Evolutionary conservation across 768 basidiomycete species (phyloP).

Genomic region (Fistulinella prunicolor): DNA sequence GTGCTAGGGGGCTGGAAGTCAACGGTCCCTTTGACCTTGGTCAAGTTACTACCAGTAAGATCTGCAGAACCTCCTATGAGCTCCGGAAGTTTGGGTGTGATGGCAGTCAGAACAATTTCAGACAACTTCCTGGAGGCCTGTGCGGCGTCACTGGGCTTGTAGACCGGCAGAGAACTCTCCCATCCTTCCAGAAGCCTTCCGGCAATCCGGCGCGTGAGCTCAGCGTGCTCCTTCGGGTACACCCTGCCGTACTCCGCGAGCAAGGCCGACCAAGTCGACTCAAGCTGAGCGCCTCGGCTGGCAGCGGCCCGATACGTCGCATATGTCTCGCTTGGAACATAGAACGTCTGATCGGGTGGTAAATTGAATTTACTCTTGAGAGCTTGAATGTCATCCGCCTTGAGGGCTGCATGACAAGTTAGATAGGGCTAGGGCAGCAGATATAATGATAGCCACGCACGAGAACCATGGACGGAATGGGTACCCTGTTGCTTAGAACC

Average conservation of each 20-base stretch:
- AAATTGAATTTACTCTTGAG: conserved; percentile 86
- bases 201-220: conserved; percentile 80
- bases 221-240: conserved; percentile 82
- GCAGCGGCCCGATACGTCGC: conserved; percentile 64
- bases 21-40: conserved; percentile 75
- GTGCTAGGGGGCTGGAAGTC: conserved; percentile 94
- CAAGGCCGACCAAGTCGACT: conserved; percentile 70
- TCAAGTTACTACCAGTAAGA: conserved; percentile 89
- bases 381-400: conserved; percentile 83
- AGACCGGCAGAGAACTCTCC: conserved; percentile 83
- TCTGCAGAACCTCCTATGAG: conserved; percentile 88
- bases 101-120: conserved; percentile 78
- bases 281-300: conserved; percentile 68
- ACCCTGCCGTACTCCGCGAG: conserved; percentile 68
- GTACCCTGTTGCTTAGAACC: conserved; percentile 93
- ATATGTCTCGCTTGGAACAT: conserved; percentile 72
- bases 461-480: conserved; percentile 91
- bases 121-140: conserved; percentile 92
- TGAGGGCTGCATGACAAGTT: conserved; percentile 58
- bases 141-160: conserved; percentile 79
- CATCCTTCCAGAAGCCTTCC: conserved; percentile 82
- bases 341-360: conserved; percentile 72
- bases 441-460: conserved; percentile 46
- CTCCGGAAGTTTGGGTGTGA: conserved; percentile 77
- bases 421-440: conserved; percentile 4